These are phyloP conservation scores for Cercospora berteroae DNA, from an alignment of 2,329 filamentous ascomycete species.

Conservation along the genomic window DNA sequence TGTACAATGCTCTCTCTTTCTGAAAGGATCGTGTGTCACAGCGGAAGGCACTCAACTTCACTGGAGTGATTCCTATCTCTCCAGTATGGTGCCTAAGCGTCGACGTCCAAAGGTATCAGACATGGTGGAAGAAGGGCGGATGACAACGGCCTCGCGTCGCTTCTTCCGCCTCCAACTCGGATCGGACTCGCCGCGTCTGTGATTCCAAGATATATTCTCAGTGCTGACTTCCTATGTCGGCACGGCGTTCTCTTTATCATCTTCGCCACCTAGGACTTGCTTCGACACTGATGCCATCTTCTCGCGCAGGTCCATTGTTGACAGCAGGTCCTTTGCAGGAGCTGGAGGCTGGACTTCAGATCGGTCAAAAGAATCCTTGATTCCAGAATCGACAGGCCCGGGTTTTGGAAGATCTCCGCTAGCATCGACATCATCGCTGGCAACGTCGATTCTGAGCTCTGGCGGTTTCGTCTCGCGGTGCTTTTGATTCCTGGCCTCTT, in stretches of 20 bases:
- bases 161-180: conserved; percentile 9
- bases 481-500: conserved; percentile 27
- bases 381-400: neutral
- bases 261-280: conserved; percentile 4
- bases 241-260: conserved; percentile 18
- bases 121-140: neutral
- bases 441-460: conserved; percentile 33
- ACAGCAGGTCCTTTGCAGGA: neutral
- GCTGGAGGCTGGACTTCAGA: conserved; percentile 3
- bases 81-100: conserved; percentile 7
- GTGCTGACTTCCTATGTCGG: conserved; percentile 15
- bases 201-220: conserved; percentile 4
- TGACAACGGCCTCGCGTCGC: conserved; percentile 5
- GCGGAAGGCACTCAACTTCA: neutral
- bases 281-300: conserved; percentile 12
- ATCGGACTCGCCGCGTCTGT: conserved; percentile 6
- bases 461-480: conserved; percentile 28
- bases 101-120: conserved; percentile 1
- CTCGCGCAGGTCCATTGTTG: neutral
- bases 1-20: neutral
- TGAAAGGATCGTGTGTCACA: neutral
- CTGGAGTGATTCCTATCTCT: conserved; percentile 10
- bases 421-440: conserved; percentile 3
- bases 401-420: neutral
- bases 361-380: neutral